phyloP scores from a whole-genome alignment of 345 rosid species.

The Punica granatum region DNA sequence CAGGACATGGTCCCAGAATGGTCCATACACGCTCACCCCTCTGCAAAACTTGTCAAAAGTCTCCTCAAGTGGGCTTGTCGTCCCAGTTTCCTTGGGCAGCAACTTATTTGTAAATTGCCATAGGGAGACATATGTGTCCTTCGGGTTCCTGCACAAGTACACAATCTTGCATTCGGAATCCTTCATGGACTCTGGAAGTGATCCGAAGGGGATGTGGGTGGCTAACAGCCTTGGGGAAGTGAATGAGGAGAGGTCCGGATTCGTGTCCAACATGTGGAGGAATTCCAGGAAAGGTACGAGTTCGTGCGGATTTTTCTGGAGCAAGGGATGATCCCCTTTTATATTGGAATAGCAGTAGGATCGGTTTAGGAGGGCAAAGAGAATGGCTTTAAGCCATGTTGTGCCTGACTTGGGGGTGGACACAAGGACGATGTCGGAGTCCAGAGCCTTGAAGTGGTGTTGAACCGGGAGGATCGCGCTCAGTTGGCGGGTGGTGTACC shows the following conservation, averaged over 20 bases:
- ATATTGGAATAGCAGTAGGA: not conserved
- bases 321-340: not conserved
- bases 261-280: not conserved
- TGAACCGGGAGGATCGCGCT: not conserved
- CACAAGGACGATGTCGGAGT: slow-evolving; percentile 6
- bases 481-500: not conserved
- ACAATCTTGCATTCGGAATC: slow-evolving; percentile 3
- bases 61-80: slow-evolving; percentile 4
- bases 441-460: not conserved
- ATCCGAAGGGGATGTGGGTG: not conserved
- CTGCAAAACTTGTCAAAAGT: slow-evolving; percentile 13
- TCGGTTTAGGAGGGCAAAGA: not conserved
- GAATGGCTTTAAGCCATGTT: slow-evolving; percentile 6
- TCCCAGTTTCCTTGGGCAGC: not conserved
- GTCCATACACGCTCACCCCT: slow-evolving; percentile 9
- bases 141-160: slow-evolving; percentile 11
- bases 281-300: slow-evolving; percentile 1
- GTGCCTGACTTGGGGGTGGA: slow-evolving; percentile 8
- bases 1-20: slow-evolving; percentile 16
- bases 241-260: not conserved
- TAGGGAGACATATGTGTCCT: slow-evolving; percentile 6
- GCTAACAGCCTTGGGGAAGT: slow-evolving; percentile 2
- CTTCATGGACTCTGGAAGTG: not conserved
- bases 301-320: slow-evolving; percentile 4
- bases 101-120: slow-evolving; percentile 12